Base-by-base conservation (phyloP, 177 flowering plant genomes). In the Vitis hybrid region DNA sequence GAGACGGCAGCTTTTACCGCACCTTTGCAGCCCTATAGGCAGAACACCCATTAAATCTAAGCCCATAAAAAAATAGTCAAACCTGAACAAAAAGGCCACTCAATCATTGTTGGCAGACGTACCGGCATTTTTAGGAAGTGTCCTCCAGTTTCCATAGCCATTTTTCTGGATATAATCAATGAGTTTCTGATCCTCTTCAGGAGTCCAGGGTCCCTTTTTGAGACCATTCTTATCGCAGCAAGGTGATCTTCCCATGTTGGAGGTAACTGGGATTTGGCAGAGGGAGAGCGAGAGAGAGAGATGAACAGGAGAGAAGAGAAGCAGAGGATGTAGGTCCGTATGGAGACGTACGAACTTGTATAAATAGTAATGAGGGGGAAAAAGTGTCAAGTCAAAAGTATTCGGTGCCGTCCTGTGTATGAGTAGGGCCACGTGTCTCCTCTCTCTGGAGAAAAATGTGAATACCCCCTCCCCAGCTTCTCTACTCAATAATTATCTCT, bases 1-100 rank as follows among this genome's bases (percentile, higher is more conserved):
- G 4, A 89, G 84, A 2, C 93, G 82, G 68, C 93, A 89, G 48
- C 93, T 89, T 81, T 89, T 89, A 56, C 92, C 92, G 71, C 92
- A 87, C 75, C 92, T 81, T 63, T 82, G 86, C 18, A 85, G 65
- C 56, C 85, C 89, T 85, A 27, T 4, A 27, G 30, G 30, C 5
- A 27, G 30, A 24, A 54, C 32, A 6, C 2, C 11, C 3, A 19
- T 17, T 3, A 14, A 64, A 40, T 46, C 11, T 3, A 60, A 30
- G 17, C 2, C 32, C 24, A 59, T 30, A 14, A 0, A 27, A 52
- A 51, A 48, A 12, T 3, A 60, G 4, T 19, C 4, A 48, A 48
- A 59, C 18, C 58, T 40, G 60, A 17, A 35, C 17, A 11, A 12
- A 17, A 13, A 58, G 4, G 19, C 1, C 35, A 64, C 5, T 19